Evolutionary conservation across 2,329 filamentous ascomycete species (phyloP).

Genomic region (Annulohypoxylon truncatum): DNA sequence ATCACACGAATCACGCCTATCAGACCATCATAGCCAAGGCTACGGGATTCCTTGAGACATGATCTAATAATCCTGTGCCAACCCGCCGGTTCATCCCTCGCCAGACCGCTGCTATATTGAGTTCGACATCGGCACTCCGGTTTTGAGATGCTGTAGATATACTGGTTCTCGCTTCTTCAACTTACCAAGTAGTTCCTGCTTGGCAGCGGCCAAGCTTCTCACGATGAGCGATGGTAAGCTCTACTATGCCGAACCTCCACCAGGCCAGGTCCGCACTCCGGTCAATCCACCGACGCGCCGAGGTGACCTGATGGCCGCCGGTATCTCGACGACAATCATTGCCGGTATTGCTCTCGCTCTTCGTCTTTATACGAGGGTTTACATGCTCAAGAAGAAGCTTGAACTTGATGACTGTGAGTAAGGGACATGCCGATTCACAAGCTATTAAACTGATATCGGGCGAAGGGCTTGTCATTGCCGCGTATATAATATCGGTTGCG

Average conservation of each 20-base stretch:
- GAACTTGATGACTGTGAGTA: slow-evolving; percentile 33
- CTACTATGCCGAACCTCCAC: slow-evolving; percentile 34
- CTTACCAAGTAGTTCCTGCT: slow-evolving; percentile 1
- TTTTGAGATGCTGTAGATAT: not conserved
- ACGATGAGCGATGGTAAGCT: slow-evolving; percentile 24
- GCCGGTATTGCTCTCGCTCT: slow-evolving; percentile 28
- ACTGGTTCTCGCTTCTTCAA: not conserved
- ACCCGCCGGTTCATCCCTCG: not conserved
- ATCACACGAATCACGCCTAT: not conserved
- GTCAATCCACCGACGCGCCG: slow-evolving; percentile 32
- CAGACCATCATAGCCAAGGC: not conserved
- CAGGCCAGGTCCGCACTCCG: slow-evolving; percentile 33
- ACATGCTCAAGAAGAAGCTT: slow-evolving; percentile 25
- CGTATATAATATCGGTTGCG: slow-evolving; percentile 33
- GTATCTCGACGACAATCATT: slow-evolving; percentile 30
- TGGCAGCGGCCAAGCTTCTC: slow-evolving; percentile 4
- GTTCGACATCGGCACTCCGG: not conserved
- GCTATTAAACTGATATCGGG: not conserved
- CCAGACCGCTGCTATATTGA: not conserved
- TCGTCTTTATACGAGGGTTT: slow-evolving; percentile 31
- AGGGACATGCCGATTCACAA: not conserved
- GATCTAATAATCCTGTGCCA: slow-evolving; percentile 9
- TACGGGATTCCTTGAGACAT: not conserved
- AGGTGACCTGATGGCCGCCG: slow-evolving; percentile 32
- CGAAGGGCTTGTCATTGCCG: slow-evolving; percentile 32